A percentile compares a stretch with the other conserved stretches of the same genome.
Evolutionary conservation across 2,329 filamentous ascomycete species (phyloP).

Genomic region (Diaporthe sp.): DNA sequence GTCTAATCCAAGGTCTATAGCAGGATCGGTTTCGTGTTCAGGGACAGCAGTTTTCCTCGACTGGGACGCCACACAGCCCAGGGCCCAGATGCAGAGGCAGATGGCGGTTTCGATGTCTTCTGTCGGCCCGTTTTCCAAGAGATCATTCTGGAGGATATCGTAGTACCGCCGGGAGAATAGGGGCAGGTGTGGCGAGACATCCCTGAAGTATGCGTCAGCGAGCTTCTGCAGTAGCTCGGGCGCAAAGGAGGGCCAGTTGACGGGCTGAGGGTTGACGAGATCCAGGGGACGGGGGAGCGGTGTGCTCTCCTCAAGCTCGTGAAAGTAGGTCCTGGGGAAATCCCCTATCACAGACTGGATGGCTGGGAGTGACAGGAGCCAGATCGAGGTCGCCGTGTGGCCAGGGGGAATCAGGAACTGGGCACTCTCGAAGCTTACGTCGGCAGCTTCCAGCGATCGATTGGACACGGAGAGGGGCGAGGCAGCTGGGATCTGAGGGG

Average conservation of each 20-base stretch:
- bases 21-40: conserved; percentile 26
- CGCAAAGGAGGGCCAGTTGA: conserved; percentile 48
- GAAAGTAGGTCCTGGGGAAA: conserved; percentile 52
- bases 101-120: conserved; percentile 50
- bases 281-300: conserved; percentile 50
- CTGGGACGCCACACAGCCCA: conserved; percentile 49
- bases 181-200: conserved; percentile 53
- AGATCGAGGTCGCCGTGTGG: conserved; percentile 51
- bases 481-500: conserved; percentile 29
- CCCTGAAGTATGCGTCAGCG: conserved; percentile 50
- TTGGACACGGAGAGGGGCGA: conserved; percentile 40
- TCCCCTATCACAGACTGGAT: conserved; percentile 51
- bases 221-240: conserved; percentile 46
- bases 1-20: conserved; percentile 48
- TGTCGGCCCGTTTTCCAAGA: conserved; percentile 46
- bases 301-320: conserved; percentile 50
- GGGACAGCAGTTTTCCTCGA: not conserved
- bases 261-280: conserved; percentile 44
- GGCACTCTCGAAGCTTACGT: conserved; percentile 47
- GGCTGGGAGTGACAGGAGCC: conserved; percentile 51
- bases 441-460: conserved; percentile 40
- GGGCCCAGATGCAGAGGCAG: conserved; percentile 53
- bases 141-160: conserved; percentile 46
- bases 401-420: conserved; percentile 54
- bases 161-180: conserved; percentile 50